phyloP scores from a whole-genome alignment of 345 rosid genomes.

The Sonneratia alba region DNA sequence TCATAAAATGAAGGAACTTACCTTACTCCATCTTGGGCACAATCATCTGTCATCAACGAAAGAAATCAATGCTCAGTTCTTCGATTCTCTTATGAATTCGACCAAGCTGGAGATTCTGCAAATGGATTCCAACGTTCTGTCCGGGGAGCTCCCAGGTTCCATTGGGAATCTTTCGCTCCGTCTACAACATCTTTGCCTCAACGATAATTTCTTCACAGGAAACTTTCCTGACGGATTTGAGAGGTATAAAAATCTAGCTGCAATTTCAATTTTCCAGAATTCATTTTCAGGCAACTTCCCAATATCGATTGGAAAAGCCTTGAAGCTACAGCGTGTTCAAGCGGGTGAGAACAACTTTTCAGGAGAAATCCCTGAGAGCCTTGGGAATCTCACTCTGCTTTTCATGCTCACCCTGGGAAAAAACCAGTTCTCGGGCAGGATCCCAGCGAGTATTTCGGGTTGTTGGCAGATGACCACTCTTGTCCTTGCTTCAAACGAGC shows the following conservation, averaged over 20 bases:
- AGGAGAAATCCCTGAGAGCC: constrained; percentile 6
- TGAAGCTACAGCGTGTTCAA: neutral
- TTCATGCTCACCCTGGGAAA: neutral
- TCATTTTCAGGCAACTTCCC: constrained; percentile 11
- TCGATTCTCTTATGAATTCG: constrained; percentile 13
- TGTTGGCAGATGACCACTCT: neutral
- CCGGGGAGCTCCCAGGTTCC: constrained; percentile 10
- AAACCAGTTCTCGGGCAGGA: constrained; percentile 10
- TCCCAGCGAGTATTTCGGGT: constrained; percentile 10
- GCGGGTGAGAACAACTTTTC: constrained; percentile 2
- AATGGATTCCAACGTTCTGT: constrained; percentile 9
- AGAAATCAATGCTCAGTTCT: constrained; percentile 5
- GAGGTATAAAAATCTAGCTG: constrained; percentile 6
- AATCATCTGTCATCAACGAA: constrained; percentile 11
- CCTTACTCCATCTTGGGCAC: neutral
- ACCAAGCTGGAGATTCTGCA: constrained; percentile 7
- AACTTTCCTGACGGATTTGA: constrained; percentile 7
- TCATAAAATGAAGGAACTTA: constrained; percentile 3
- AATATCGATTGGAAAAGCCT: constrained; percentile 5
- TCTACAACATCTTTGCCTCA: constrained; percentile 9
- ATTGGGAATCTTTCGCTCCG: constrained; percentile 10
- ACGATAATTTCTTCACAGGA: constrained; percentile 1
- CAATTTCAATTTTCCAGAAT: constrained; percentile 6
- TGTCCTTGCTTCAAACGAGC: neutral
- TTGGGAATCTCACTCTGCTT: constrained; percentile 11